Conservation (phyloP, 257 asterid species). For the Solanum chilense region DNA sequence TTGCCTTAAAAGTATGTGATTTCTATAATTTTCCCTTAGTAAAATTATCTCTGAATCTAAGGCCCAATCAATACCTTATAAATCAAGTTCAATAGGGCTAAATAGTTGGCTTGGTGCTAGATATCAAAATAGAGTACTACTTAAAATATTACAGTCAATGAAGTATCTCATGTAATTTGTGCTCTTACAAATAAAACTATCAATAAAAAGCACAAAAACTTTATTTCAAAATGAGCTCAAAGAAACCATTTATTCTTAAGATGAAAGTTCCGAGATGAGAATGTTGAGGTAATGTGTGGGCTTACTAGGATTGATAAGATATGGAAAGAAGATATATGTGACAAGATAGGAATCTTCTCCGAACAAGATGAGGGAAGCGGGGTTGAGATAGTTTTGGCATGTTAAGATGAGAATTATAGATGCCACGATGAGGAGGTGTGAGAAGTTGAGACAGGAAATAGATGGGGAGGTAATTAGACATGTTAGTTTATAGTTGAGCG, state of each 20-base stretch:
- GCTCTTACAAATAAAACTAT: neutral
- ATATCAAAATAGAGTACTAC: neutral
- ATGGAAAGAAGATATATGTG: neutral
- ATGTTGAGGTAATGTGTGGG: neutral
- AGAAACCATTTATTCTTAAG: neutral
- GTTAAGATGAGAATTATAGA: neutral
- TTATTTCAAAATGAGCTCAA: neutral
- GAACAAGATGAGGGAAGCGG: neutral
- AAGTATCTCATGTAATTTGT: neutral
- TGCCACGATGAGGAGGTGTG: neutral
- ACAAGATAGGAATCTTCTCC: neutral
- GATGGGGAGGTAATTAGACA: neutral
- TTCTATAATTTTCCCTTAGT: neutral
- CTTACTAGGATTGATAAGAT: neutral
- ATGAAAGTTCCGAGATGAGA: neutral
- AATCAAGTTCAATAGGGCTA: neutral
- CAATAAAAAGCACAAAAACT: neutral
- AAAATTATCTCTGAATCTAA: neutral
- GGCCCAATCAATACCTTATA: neutral
- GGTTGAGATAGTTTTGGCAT: neutral
- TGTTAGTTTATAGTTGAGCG: neutral
- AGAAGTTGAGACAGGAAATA: neutral
- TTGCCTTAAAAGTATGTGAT: too few relatives aligned
- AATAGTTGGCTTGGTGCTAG: neutral
- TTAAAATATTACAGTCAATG: neutral